Evolutionary conservation across 2,329 filamentous ascomycete genomes (phyloP), one percentile per base, ranked within the genome.

Genomic region (Phyllosticta capitalensis): DNA sequence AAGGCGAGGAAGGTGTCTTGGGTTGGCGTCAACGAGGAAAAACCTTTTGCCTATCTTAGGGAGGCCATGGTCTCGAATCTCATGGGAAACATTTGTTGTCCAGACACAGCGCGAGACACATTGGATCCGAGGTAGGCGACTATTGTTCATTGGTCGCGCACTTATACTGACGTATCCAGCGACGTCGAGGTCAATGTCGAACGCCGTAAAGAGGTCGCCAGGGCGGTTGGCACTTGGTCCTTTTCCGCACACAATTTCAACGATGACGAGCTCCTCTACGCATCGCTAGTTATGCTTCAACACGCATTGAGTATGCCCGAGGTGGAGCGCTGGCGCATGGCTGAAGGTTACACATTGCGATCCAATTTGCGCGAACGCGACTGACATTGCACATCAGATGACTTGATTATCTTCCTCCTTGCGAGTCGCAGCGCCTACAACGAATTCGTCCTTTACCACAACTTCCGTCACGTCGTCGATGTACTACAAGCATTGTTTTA

Each of bases 391-490:
- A 38, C 26, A 38, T 51, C 68, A 89, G 90, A 89, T 66, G 87
- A 95, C 71, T 79, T 99, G 26, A 87, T 88, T 64, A 86, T 84
- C 58, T 97, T 96, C 69, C 79, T 97, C 62, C 82, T 95, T 63
- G 91, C 92, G 57, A 94, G 91, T 68, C 87, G 92, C 63, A 86
- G 88, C 54, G 90, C 94, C n/a, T 99, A 99, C 76, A 97, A 97
- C 72, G 88, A 84, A 61, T 96, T 96, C 72, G 91, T 96, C 38
- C 89, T 92, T 21, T 99, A 97, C 69, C 94, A 99, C 78, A 99
- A 99, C 74, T 99, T 97, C 72, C 88, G 92, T 58, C 94, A 99
- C 74, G 94, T 96, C 21, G 87, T 96, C 63, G 94, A 99, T 73
- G 94, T 99, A 26, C 80, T 97, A 57, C 92, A 97, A 72, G 95